These are phyloP conservation scores for Saccharomyces paradoxus DNA, from an alignment of 805 yeast species.

Conservation along the genomic window DNA sequence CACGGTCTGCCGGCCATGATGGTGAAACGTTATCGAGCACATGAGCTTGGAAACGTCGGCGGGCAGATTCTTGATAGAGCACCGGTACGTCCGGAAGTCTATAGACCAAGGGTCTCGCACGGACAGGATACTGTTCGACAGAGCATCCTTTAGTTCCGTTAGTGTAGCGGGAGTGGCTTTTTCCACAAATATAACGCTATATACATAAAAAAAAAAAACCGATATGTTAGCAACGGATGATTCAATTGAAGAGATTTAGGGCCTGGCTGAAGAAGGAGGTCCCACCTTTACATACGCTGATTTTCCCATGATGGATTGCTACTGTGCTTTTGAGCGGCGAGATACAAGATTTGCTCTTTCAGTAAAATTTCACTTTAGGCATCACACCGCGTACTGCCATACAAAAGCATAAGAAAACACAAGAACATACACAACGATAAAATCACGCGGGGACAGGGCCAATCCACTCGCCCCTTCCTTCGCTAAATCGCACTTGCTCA, in stretches of 20 bases:
- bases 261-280: too few species aligned
- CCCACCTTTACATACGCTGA: neutral
- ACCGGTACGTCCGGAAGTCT: constrained; percentile 26
- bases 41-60: constrained; percentile 18
- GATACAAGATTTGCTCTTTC: neutral
- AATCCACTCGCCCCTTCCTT: neutral
- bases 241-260: neutral
- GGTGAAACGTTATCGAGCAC: constrained; percentile 24
- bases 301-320: neutral
- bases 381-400: neutral
- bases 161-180: constrained; percentile 27
- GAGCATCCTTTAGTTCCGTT: constrained; percentile 24
- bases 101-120: constrained; percentile 26
- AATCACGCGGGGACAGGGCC: neutral
- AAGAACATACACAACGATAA: neutral
- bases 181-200: constrained; percentile 27
- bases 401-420: neutral
- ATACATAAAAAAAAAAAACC: neutral
- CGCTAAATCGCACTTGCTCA: neutral
- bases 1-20: constrained; percentile 18
- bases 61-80: constrained; percentile 17
- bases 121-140: constrained; percentile 18
- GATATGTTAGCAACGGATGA: neutral
- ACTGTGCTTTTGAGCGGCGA: neutral
- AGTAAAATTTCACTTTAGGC: neutral